Conservation (phyloP, 139 green algal genomes). For the Limnomonas spitsbergensis region DNA sequence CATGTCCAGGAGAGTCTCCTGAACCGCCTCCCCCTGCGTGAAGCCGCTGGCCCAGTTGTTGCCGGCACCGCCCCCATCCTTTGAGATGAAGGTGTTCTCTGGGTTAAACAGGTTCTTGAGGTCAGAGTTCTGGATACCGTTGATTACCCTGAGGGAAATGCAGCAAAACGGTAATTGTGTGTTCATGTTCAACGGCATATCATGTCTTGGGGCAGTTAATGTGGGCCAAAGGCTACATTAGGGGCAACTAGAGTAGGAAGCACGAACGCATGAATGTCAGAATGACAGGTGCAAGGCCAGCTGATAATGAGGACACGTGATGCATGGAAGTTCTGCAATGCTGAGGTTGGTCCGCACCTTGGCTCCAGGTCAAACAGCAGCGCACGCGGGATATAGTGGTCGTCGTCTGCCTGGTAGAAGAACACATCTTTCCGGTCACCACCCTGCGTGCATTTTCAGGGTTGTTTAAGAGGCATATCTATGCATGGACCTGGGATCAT, state of each 20-base stretch:
- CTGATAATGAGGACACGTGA: neutral
- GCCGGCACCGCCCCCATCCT: constrained; percentile 92
- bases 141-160: constrained; percentile 81
- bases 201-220: too few species aligned
- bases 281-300: neutral
- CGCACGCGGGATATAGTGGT: constrained; percentile 94
- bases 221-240: too few species aligned
- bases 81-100: constrained; percentile 93
- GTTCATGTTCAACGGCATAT: too few species aligned
- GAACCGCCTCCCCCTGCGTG: constrained; percentile 79
- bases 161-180: too few species aligned
- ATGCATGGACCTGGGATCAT: neutral
- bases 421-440: constrained; percentile 98
- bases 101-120: constrained; percentile 96
- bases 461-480: too few species aligned
- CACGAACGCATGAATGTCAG: too few species aligned
- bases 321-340: neutral
- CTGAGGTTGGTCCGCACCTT: constrained; percentile 16
- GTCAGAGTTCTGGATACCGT: constrained; percentile 92
- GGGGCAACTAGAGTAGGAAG: too few species aligned
- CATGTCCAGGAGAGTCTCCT: constrained; percentile 98
- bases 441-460: too few species aligned
- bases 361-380: constrained; percentile 96
- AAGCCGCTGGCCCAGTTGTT: constrained; percentile 99
- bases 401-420: constrained; percentile 99